phyloP scores from a whole-genome alignment of 331 rosid species.

The Saraca asoca region DNA sequence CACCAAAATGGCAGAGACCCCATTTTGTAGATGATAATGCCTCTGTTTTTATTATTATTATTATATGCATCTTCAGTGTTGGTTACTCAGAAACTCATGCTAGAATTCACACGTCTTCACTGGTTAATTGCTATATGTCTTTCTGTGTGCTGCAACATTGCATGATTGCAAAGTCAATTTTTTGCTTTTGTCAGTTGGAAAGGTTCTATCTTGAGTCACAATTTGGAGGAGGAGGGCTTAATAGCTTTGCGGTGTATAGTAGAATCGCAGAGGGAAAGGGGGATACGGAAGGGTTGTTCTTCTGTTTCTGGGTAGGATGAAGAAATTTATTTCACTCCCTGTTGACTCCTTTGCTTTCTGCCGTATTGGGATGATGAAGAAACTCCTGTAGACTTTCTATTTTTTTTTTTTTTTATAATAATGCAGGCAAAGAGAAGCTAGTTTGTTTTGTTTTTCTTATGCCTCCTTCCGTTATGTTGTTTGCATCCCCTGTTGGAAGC shows the following conservation, averaged over 20 bases:
- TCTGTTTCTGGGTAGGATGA: constrained; percentile 2
- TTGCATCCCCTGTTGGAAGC: neutral
- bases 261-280: constrained; percentile 20
- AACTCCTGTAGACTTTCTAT: neutral
- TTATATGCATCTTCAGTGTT: too few relatives aligned
- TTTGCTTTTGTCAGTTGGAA: constrained; percentile 15
- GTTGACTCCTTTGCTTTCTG: neutral
- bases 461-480: neutral
- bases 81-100: too few relatives aligned
- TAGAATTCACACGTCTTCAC: neutral
- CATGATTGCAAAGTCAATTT: constrained; percentile 1
- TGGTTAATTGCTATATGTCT: neutral
- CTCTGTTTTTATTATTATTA: constrained; percentile 16
- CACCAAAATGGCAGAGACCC: neutral
- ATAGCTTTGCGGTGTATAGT: constrained; percentile 13
- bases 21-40: constrained; percentile 13
- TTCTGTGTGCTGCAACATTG: neutral
- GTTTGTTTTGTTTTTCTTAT: too few relatives aligned
- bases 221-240: too few relatives aligned
- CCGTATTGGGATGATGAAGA: neutral
- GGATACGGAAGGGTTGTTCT: neutral
- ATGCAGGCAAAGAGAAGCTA: neutral
- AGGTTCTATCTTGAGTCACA: constrained; percentile 3
- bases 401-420: neutral
- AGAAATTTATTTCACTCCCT: neutral